Percentiles rank a stretch among this genome's conserved stretches.
Evolutionary conservation across 2,329 filamentous ascomycete genomes (phyloP).

Genomic region (Trichoderma pleuroti): DNA sequence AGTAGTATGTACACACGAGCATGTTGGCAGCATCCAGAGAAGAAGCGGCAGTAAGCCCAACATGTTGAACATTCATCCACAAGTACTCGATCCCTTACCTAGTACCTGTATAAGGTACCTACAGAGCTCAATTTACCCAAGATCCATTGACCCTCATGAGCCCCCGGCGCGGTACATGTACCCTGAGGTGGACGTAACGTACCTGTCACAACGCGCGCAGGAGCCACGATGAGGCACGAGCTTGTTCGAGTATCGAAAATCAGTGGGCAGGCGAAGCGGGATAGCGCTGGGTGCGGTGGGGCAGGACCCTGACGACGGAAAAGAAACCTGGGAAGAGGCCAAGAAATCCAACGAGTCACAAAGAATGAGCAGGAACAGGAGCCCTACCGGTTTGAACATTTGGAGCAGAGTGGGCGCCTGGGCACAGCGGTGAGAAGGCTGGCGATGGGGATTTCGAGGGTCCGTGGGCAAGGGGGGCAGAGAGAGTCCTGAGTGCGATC

Average conservation of each 20-base stretch:
- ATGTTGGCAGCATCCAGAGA: neutral
- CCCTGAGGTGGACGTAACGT: neutral
- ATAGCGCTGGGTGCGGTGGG: neutral
- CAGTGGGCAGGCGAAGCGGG: slow-evolving; percentile 7
- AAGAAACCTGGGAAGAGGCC: neutral
- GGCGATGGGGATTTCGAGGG: neutral
- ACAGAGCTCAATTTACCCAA: neutral
- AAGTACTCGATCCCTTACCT: neutral
- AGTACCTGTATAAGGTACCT: neutral
- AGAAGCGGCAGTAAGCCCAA: neutral
- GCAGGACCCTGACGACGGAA: neutral
- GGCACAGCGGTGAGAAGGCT: neutral
- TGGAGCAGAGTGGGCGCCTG: neutral
- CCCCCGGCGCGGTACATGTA: neutral
- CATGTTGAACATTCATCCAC: no score
- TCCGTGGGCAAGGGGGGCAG: neutral
- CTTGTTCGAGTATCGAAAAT: slow-evolving; percentile 18
- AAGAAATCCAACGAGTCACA: neutral
- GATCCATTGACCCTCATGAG: slow-evolving; percentile 1
- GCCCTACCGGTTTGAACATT: neutral
- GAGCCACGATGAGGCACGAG: slow-evolving; percentile 13
- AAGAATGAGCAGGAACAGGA: neutral
- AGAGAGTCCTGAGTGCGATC: neutral
- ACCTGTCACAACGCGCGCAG: slow-evolving; percentile 11
- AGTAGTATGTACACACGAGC: neutral